phyloP scores from a whole-genome alignment of 257 asterid species.

The Solanum gandarillasii region DNA sequence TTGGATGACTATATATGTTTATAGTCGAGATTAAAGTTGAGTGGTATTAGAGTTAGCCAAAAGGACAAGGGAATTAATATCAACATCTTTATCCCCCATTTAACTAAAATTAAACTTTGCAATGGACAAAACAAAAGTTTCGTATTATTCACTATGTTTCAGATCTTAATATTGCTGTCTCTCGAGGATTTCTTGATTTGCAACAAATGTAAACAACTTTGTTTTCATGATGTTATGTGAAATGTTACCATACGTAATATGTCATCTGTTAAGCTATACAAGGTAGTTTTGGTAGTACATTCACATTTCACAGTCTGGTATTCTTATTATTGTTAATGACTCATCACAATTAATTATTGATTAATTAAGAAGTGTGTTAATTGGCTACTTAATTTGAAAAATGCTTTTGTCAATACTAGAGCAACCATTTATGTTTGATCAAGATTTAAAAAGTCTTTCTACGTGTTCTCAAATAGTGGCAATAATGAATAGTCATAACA shows the following conservation, averaged over 20 bases:
- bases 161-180: neutral
- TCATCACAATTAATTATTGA: neutral
- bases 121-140: neutral
- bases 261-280: neutral
- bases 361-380: neutral
- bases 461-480: neutral
- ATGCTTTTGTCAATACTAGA: neutral
- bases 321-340: too few species aligned
- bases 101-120: too few species aligned
- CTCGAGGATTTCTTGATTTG: neutral
- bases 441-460: neutral
- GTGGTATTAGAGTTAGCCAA: neutral
- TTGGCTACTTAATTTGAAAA: neutral
- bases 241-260: neutral
- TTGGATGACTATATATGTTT: neutral
- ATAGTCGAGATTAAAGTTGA: neutral
- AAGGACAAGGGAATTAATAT: neutral
- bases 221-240: neutral
- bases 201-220: too few species aligned
- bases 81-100: neutral
- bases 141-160: too few species aligned
- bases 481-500: neutral
- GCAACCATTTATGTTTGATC: neutral
- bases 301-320: too few species aligned
- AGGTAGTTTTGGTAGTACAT: too few species aligned